Conservation (phyloP, 805 yeast species). For the Hemisphaericaspora nanyangensis region DNA sequence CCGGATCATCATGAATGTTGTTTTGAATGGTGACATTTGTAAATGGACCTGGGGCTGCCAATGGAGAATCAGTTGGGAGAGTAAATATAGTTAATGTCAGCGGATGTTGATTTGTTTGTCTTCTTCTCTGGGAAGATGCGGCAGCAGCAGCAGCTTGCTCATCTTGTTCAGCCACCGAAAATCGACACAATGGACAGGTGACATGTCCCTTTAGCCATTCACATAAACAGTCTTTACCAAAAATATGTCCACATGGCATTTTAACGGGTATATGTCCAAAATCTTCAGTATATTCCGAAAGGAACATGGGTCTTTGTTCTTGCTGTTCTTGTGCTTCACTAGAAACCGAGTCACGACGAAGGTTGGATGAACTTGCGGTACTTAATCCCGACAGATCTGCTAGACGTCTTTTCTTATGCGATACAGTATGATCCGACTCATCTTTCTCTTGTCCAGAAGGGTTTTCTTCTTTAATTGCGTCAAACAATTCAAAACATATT, state of each 20-base stretch:
- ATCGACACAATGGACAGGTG: constrained; percentile 86
- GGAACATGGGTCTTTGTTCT: constrained; percentile 7
- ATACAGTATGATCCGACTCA: constrained; percentile 3
- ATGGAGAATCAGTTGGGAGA: constrained; percentile 16
- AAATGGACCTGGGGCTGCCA: constrained; percentile 25
- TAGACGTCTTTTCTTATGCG: constrained; percentile 21
- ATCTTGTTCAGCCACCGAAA: constrained; percentile 34
- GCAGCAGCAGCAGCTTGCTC: neutral
- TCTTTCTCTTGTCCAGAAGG: constrained; percentile 10
- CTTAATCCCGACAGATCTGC: constrained; percentile 8
- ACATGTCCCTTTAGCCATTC: constrained; percentile 77
- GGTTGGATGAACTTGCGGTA: constrained; percentile 3
- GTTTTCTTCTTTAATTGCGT: constrained; percentile 6
- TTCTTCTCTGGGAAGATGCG: constrained; percentile 2
- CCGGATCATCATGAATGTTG: neutral
- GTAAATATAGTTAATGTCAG: constrained; percentile 26
- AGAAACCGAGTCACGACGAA: neutral
- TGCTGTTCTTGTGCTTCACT: neutral
- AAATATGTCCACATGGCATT: constrained; percentile 82
- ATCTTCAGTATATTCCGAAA: constrained; percentile 18
- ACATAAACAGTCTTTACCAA: constrained; percentile 80
- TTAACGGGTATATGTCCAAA: constrained; percentile 58
- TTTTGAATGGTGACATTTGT: constrained; percentile 11
- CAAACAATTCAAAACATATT: constrained; percentile 58
- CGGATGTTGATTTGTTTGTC: neutral